Evolutionary conservation across 1,284 basidiomycete species (phyloP).

Genomic region (Ceratobasidium sp.): DNA sequence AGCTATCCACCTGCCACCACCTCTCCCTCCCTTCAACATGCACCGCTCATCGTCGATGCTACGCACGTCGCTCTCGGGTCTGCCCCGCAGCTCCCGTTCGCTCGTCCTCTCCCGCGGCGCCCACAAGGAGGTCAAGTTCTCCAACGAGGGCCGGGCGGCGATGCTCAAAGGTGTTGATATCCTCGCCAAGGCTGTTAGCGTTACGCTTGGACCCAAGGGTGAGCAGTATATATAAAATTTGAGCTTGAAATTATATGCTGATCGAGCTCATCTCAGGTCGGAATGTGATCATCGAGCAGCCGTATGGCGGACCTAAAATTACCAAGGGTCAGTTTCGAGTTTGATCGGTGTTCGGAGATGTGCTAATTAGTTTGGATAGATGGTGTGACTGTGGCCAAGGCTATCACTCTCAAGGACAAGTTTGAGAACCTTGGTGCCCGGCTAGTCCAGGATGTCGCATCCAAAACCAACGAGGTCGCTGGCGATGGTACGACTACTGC

Average conservation of each 20-base stretch:
- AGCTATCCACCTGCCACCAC: slow-evolving; percentile 18
- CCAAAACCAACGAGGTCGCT: slow-evolving; percentile 97
- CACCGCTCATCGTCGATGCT: slow-evolving; percentile 55
- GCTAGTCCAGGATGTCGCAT: slow-evolving; percentile 94
- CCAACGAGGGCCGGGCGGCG: slow-evolving; percentile 92
- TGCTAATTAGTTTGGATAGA: slow-evolving; percentile 63
- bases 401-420: slow-evolving; percentile 95
- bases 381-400: slow-evolving; percentile 98
- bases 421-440: slow-evolving; percentile 99
- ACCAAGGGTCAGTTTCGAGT: slow-evolving; percentile 79
- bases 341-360: too few relatives aligned
- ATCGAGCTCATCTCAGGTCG: slow-evolving; percentile 68
- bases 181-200: slow-evolving; percentile 93
- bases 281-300: slow-evolving; percentile 99
- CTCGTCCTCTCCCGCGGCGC: slow-evolving; percentile 74
- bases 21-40: slow-evolving; percentile 46
- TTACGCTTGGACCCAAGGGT: slow-evolving; percentile 98
- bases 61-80: slow-evolving; percentile 60
- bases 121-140: slow-evolving; percentile 97
- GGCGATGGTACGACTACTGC: slow-evolving; percentile 99
- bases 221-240: slow-evolving; percentile 49
- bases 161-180: slow-evolving; percentile 97
- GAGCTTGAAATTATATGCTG: slow-evolving; percentile 47
- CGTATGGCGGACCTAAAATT: slow-evolving; percentile 97
- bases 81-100: slow-evolving; percentile 61